Base-by-base conservation (phyloP, 257 asterid genomes). In the Ilex asprella region DNA sequence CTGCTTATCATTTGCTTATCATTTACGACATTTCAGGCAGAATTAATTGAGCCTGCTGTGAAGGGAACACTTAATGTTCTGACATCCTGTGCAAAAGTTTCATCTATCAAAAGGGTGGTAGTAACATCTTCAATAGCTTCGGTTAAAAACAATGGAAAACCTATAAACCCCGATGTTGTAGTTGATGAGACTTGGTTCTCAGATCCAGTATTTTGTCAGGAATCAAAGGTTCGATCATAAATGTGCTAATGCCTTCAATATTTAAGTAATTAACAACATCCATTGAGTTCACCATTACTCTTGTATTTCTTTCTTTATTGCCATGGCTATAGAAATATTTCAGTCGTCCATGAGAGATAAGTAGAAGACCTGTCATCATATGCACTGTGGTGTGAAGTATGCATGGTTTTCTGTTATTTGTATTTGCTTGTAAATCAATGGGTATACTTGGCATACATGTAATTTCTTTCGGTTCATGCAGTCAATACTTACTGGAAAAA, bases 181-280 rank as follows among this genome's bases (percentile, higher is more conserved):
- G 60, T 80, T 6, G 94, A 81, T 41, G 96, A 88, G 59, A 83
- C 85, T 35, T 87, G 91, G 91, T 73, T 70, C 52, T 82, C 94
- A 0, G 94, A 85, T 54, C 82, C 84, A n/a, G 31, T 13, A n/a
- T 68, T 75, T 54, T 88, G 92, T 46, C 56, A 78, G 71, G 78
- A 81, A 64, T 76, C 61, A 0, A 71, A 85, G 84, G 27, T 21
- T 21, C 27, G 27, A 21, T 21, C 27, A 1, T 21, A 21, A 21
- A 21, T 21, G 96, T 87, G 31, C 13, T 8, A 8, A 44, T 7
- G 50, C 1, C 0, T 44, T 44, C 50, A 7, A 44, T 7, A 44
- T 44, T 44, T 7, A 7, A 44, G 50, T 12, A 44, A 12, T 44
- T 44, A 44, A 7, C n/a, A n/a, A n/a, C 50, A 44, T 21, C 27